Percentiles rank a stretch among this genome's conserved stretches.
Evolutionary conservation across 2,329 filamentous ascomycete genomes (phyloP).

Genomic region (Alternaria angustiovoidea): DNA sequence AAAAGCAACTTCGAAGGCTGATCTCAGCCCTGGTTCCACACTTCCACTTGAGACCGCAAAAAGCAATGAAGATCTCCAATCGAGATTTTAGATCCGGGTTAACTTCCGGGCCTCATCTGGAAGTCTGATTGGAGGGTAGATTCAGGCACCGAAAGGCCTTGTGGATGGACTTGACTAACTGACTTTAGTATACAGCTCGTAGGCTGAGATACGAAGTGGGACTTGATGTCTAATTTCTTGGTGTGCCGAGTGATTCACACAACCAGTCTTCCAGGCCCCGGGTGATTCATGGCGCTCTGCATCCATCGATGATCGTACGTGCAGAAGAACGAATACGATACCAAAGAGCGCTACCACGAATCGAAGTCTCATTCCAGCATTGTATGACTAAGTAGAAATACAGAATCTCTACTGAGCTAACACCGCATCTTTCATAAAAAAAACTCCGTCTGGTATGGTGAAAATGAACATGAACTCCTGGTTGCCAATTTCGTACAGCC

Average conservation of each 20-base stretch:
- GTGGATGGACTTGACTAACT: background rate
- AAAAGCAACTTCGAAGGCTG: background rate
- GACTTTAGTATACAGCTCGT: background rate
- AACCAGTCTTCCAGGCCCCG: background rate
- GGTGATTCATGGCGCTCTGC: background rate
- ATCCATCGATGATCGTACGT: background rate
- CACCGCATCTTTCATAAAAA: background rate
- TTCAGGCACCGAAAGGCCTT: background rate
- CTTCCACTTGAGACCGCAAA: background rate
- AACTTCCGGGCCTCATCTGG: background rate
- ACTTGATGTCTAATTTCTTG: background rate
- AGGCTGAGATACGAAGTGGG: background rate
- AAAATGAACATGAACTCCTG: background rate
- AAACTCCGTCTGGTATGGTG: background rate
- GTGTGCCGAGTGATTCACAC: no score
- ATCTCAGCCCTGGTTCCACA: background rate
- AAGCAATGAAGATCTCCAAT: background rate
- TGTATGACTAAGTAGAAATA: background rate
- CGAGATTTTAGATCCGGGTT: background rate
- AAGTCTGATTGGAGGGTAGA: background rate
- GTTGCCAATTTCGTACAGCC: background rate
- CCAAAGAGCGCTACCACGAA: background rate
- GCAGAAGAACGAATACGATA: background rate
- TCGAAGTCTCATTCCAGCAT: rapidly evolving
- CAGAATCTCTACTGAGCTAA: no score